These are phyloP conservation scores for Yamadazyma endophytica DNA, from an alignment of 805 yeast genomes.

Conservation along the genomic window DNA sequence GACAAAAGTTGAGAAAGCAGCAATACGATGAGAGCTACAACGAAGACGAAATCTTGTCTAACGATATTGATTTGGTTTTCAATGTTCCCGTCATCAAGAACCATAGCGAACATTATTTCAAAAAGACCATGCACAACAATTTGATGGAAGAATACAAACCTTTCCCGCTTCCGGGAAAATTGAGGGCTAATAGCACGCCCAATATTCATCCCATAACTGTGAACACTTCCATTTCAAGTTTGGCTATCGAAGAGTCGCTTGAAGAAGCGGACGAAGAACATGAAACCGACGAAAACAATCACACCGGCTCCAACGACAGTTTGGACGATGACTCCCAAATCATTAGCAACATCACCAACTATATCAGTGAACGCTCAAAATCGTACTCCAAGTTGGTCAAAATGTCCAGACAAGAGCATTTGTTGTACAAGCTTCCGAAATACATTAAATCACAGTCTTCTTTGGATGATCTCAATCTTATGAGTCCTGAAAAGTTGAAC, in stretches of 20 bases:
- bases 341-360: conserved; percentile 31
- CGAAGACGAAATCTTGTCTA: conserved; percentile 35
- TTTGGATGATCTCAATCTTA: conserved; percentile 55
- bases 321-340: conserved; percentile 29
- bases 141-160: conserved; percentile 21
- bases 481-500: conserved; percentile 58
- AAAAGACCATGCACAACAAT: conserved; percentile 5
- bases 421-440: conserved; percentile 34
- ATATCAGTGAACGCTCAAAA: conserved; percentile 31
- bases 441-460: conserved; percentile 37
- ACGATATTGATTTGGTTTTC: conserved; percentile 37
- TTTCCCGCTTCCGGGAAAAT: conserved; percentile 28
- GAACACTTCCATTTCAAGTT: conserved; percentile 4
- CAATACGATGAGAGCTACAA: conserved; percentile 38
- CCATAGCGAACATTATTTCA: conserved; percentile 28
- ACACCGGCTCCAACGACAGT: conserved; percentile 3
- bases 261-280: conserved; percentile 1
- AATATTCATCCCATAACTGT: conserved; percentile 5
- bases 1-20: conserved; percentile 34
- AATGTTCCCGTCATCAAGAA: conserved; percentile 40
- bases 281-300: neutral
- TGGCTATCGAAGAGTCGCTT: neutral
- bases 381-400: conserved; percentile 32
- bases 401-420: conserved; percentile 25
- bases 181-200: conserved; percentile 13